Base-by-base conservation (phyloP, 257 asterid species). In the Lantana camara region DNA sequence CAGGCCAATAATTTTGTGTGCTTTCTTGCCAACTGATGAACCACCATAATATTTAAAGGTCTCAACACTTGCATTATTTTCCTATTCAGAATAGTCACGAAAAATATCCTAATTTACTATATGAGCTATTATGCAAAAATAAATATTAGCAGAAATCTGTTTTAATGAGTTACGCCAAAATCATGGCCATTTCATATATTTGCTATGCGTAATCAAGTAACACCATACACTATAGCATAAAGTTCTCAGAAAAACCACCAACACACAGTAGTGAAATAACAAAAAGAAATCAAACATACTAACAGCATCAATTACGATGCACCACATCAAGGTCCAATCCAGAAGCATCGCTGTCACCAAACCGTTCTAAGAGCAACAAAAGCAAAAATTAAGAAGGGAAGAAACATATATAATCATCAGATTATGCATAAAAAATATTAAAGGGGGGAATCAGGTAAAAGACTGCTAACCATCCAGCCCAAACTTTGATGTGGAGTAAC, bases 321-420 rank as follows among this genome's bases (percentile, higher is more conserved):
- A 91, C 98, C 98, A 85, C 98, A 51, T 91, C 96, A 54, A 84
- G 88, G 81, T 88, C 94, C 75, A 91, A 73, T 67, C 96, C 96
- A 53, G 89, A 79, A 53, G 86, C 80, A 73, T 88, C 98, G 8
- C 86, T 96, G 66, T 91, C 98, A 63, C 98, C 98, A 69, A 91
- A 91, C 76, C 98, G 85, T 83, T 91, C 98, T 91, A 81, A 30
- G 27, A 74, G 68, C n/a, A n/a, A n/a, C 52, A 64, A 1, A 45
- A 64, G 57, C 17, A 59, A 61, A 40, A 60, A 34, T 57, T 59
- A 58, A 66, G 32, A 32, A 34, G 12, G 14, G 20, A 35, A 42
- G 9, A 65, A 45, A 53, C 21, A 64, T 12, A n/a, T 22, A 66
- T 51, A 66, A 63, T 19, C 63, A n/a, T n/a, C n/a, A n/a, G n/a